Evolutionary conservation across 257 asterid genomes (phyloP).

Genomic region (Rauvolfia tetraphylla): DNA sequence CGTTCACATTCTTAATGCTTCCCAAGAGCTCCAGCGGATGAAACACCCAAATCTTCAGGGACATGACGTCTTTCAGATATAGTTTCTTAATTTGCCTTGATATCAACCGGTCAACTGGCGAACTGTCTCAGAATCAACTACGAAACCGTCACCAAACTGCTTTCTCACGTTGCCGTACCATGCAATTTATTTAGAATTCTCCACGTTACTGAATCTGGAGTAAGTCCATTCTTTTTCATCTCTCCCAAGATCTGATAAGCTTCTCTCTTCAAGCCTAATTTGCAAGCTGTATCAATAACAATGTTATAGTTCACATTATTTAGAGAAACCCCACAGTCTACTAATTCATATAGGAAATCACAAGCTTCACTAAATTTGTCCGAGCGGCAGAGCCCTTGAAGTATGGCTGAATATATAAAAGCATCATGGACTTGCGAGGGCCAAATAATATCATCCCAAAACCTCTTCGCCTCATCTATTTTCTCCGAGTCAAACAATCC

Average conservation of each 20-base stretch:
- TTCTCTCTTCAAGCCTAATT: conserved; percentile 67
- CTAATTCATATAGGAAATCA: conserved; percentile 68
- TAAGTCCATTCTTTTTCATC: conserved; percentile 71
- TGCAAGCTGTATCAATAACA: conserved; percentile 59
- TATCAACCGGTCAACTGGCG: not conserved
- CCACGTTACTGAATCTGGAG: conserved; percentile 84
- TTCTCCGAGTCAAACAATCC: conserved; percentile 46
- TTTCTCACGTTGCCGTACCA: conserved; percentile 14
- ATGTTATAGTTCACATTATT: conserved; percentile 70
- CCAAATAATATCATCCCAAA: conserved; percentile 70
- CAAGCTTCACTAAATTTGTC: conserved; percentile 60
- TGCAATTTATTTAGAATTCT: conserved; percentile 76
- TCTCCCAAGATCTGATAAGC: conserved; percentile 76
- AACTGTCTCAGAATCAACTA: not conserved
- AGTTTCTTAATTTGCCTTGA: not conserved
- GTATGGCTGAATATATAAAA: conserved; percentile 65
- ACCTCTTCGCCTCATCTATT: conserved; percentile 61
- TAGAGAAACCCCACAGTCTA: conserved; percentile 58
- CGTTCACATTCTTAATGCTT: not conserved
- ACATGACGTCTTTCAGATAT: not conserved
- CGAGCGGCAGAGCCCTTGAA: conserved; percentile 61
- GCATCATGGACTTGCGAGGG: conserved; percentile 63
- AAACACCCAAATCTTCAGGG: not conserved
- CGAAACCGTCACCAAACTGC: conserved; percentile 9
- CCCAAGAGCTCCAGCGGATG: not conserved